A percentile compares a stretch with the other conserved stretches of the same genome.
These are phyloP conservation scores for Asterophora parasitica DNA, from an alignment of 768 basidiomycete species.

Conservation along the genomic window DNA sequence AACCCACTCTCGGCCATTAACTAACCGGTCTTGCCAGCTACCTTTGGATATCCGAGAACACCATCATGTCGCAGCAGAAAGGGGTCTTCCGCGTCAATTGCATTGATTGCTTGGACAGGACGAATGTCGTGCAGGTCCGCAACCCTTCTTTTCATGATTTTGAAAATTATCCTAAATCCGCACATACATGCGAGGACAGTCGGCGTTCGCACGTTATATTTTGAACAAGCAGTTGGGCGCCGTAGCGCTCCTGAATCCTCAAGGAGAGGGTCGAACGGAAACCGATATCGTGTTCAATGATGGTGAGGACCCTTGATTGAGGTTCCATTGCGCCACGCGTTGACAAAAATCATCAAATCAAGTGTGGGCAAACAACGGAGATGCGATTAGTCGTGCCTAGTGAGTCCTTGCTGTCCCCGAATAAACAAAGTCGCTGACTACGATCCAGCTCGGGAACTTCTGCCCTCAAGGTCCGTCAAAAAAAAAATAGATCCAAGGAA, in stretches of 20 bases:
- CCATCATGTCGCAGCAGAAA: constrained; percentile 72
- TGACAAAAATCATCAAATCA: background rate
- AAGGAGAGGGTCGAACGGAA: constrained; percentile 48
- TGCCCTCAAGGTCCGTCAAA: constrained; percentile 73
- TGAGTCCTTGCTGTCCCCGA: constrained; percentile 32
- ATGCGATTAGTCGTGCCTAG: constrained; percentile 89
- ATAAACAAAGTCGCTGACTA: background rate
- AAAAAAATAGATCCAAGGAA: constrained; percentile 1
- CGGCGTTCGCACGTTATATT: constrained; percentile 85
- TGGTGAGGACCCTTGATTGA: constrained; percentile 35
- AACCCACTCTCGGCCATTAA: constrained; percentile 1
- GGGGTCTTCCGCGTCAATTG: constrained; percentile 91
- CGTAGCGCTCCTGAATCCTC: constrained; percentile 58
- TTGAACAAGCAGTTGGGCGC: constrained; percentile 72
- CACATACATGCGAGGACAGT: constrained; percentile 38
- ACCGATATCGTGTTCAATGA: constrained; percentile 78
- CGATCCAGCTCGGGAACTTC: constrained; percentile 84
- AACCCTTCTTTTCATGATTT: background rate
- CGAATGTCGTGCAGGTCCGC: constrained; percentile 86
- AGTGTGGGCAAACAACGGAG: constrained; percentile 99
- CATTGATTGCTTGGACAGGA: constrained; percentile 93
- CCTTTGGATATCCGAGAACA: constrained; percentile 73
- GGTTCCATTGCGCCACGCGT: background rate
- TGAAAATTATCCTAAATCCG: background rate
- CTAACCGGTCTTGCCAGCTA: constrained; percentile 43